Conservation (phyloP, 1,139 yeast genomes). For the Zygosaccharomyces pseudobailii region DNA sequence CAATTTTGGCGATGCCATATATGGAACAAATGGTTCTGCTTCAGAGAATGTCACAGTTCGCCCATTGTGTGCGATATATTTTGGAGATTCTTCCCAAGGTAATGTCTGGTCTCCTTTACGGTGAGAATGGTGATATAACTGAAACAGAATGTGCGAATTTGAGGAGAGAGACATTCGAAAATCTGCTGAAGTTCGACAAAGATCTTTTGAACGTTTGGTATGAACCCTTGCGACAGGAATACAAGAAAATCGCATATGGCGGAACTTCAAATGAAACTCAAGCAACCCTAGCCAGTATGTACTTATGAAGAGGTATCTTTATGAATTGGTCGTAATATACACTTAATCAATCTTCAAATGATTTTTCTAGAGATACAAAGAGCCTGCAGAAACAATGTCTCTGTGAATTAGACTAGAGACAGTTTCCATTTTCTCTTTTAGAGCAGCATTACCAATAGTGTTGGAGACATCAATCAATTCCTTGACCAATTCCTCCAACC, state of each 20-base stretch:
- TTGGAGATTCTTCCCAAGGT: slow-evolving; percentile 31
- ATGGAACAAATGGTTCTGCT: slow-evolving; percentile 35
- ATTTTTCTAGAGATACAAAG: slow-evolving; percentile 51
- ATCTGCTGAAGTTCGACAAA: slow-evolving; percentile 21
- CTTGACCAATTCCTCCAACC: slow-evolving; percentile 87
- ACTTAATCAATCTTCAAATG: slow-evolving; percentile 1
- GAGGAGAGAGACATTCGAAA: slow-evolving; percentile 30
- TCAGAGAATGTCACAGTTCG: slow-evolving; percentile 26
- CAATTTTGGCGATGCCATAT: slow-evolving; percentile 32
- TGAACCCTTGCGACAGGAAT: slow-evolving; percentile 27
- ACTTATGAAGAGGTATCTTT: slow-evolving; percentile 4
- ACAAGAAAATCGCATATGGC: slow-evolving; percentile 7
- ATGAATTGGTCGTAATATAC: neutral
- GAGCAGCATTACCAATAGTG: slow-evolving; percentile 82
- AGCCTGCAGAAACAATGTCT: slow-evolving; percentile 95
- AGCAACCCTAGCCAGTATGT: slow-evolving; percentile 17
- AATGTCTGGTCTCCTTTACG: slow-evolving; percentile 33
- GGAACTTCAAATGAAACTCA: slow-evolving; percentile 7
- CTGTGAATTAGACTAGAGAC: slow-evolving; percentile 84
- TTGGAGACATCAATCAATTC: slow-evolving; percentile 89
- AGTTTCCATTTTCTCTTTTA: slow-evolving; percentile 84
- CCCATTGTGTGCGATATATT: slow-evolving; percentile 26
- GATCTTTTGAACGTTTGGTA: slow-evolving; percentile 33
- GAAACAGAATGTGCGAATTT: slow-evolving; percentile 33
- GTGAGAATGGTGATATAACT: slow-evolving; percentile 22